Conservation (phyloP, 352 stramenopile genomes). For the Phytophthora sansomeana region DNA sequence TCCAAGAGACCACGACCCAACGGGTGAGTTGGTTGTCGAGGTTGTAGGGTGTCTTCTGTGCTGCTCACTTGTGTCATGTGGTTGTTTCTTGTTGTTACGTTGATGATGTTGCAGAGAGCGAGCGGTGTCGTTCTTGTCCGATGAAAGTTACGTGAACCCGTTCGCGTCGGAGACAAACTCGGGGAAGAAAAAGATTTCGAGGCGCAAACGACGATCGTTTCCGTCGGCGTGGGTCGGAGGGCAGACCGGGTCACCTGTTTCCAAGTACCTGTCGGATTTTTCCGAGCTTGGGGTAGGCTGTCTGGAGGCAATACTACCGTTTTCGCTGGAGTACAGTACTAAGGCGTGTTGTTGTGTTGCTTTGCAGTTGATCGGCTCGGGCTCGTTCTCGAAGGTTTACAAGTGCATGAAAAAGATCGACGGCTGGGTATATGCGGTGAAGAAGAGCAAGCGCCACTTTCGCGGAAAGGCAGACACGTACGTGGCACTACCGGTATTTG, state of each 20-base stretch:
- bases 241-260: conserved; percentile 51
- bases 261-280: conserved; percentile 84
- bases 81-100: conserved; percentile 16
- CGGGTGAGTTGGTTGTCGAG: conserved; percentile 25
- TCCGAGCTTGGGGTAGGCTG: conserved; percentile 71
- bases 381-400: conserved; percentile 89
- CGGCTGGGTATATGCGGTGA: conserved; percentile 87
- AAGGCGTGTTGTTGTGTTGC: neutral
- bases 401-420: conserved; percentile 91
- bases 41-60: neutral
- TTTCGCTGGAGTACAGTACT: neutral
- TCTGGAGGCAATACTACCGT: neutral
- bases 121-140: conserved; percentile 30
- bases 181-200: conserved; percentile 64
- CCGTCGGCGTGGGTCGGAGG: conserved; percentile 48
- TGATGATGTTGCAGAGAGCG: conserved; percentile 30
- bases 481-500: conserved; percentile 20
- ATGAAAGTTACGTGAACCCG: conserved; percentile 73
- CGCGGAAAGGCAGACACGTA: conserved; percentile 86
- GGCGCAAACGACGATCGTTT: conserved; percentile 76
- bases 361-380: conserved; percentile 75
- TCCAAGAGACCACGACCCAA: conserved; percentile 38
- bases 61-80: conserved; percentile 17
- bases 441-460: conserved; percentile 89
- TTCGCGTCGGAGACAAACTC: conserved; percentile 68